Percentiles rank a stretch among this genome's conserved stretches.
These are phyloP conservation scores for Dryas alaskensis DNA, from an alignment of 306 rosid genomes.

Conservation along the genomic window DNA sequence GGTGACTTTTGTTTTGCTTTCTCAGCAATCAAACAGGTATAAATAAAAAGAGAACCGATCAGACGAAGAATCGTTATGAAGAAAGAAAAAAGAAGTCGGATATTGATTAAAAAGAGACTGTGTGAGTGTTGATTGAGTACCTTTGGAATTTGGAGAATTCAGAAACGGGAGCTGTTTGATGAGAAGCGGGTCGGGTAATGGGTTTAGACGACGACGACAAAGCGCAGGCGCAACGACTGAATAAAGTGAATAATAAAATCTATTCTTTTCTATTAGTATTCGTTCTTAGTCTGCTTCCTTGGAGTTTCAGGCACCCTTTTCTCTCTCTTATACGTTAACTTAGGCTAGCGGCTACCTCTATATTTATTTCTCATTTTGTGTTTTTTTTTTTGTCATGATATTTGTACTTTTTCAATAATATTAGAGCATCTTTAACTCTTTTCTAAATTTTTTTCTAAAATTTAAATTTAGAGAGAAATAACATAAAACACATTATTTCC, in stretches of 20 bases:
- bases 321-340: conserved; percentile 15
- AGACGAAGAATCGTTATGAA: not conserved
- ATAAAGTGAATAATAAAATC: not conserved
- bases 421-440: too few species aligned
- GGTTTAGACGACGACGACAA: conserved; percentile 2
- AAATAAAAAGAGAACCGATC: conserved; percentile 18
- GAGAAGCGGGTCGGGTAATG: not conserved
- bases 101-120: not conserved
- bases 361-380: too few species aligned
- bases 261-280: too few species aligned
- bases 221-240: conserved; percentile 25
- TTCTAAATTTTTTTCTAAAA: too few species aligned
- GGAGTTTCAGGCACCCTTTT: conserved; percentile 15
- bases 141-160: not conserved
- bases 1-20: conserved; percentile 10
- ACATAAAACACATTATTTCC: too few species aligned
- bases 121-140: not conserved
- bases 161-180: conserved; percentile 3
- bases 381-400: too few species aligned
- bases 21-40: conserved; percentile 16
- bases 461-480: too few species aligned
- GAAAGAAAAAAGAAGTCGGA: not conserved
- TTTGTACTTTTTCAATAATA: not conserved
- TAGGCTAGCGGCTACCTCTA: not conserved
- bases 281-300: not conserved